Base-by-base conservation (phyloP, 2,329 filamentous ascomycete genomes). In the Fusarium lyarnte region DNA sequence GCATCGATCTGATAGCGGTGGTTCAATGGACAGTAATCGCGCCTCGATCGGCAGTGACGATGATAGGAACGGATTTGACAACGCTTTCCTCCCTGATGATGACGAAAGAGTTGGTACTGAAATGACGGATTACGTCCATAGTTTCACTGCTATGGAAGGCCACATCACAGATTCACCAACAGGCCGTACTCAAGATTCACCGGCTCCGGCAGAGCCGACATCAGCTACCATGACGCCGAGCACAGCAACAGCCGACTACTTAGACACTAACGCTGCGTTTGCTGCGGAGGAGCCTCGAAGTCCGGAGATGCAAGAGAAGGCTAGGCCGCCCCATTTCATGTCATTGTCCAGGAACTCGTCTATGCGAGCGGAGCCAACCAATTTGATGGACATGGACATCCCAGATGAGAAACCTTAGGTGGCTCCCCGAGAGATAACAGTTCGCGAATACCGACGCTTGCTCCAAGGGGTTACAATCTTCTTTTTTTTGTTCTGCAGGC, bases 251-350 rank as follows among this genome's bases (percentile, higher is more conserved):
- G 74, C 73, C 16, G 76, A 78, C n/a, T 58, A 72, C 19, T 42
- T 49, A 8, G 75, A 75, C 25, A 39, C 19, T 23, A 54, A 60
- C 31, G 14, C 38, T 12, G 27, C 45, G 25, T 43, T 49, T 31
- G 36, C 36, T 17, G 51, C 29, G 41, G 76, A 74, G 27, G 73
- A 57, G 45, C n/a, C 65, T 14, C 81, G 78, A 55, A 76, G 69
- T n/a, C 84, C 84, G 1, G 84, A 86, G 72, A 86, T 86, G 84
- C 82, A 84, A 70, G 84, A 86, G 69, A 81, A 82, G 35, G 68
- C 71, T 39, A 72, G 75, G n/a, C 76, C 74, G 13, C 75, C 76
- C 16, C 58, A 76, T 17, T 77, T 81, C 14, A 74, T 80, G 58
- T 49, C 72, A 6, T 33, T 70, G 19, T 63, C 68, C 31, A 66